Base-by-base conservation (phyloP, 441 rosid genomes). In the Populus hybrid region DNA sequence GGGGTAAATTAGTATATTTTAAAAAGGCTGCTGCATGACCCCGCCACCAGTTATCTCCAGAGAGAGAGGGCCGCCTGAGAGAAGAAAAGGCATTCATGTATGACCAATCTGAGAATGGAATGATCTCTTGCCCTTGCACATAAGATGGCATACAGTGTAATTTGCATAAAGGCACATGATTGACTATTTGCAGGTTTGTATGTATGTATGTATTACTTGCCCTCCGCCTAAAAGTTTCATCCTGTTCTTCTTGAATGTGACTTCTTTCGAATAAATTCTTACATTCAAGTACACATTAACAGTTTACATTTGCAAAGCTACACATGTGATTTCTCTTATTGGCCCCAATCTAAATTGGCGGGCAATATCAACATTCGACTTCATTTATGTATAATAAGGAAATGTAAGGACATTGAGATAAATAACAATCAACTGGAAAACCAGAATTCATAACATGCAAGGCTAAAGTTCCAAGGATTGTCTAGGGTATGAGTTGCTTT, bases 11-110 rank as follows among this genome's bases (percentile, higher is more conserved):
- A 57, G 85, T 83, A 74, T 87, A 87, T 79, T 92, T 95, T 71
- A 93, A 81, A 86, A 89, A 95, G 72, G 98, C 98, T 79, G 98
- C 91, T 68, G 98, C 98, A 84, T 95, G 97, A 80, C 98, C 98
- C 74, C 97, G 85, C 97, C 97, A 92, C 94, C 98, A 95, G 67
- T 95, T 95, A 83, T 95, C 98, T 67, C 98, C 98, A 69, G 86
- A 87, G 78, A 95, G 93, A 73, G 78, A 50, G 11, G 98, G 98
- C 78, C 93, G 81, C 84, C 98, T 94, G 80, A 38, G 50, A 74
- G 79, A 69, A 65, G 79, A 75, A 75, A 23, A 75, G 74, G 76
- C 9, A 77, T 80, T 18, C 3, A 12, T 79, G 24, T 78, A 64
- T 65, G 23, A 75, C 75, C 69, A 73, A 61, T 63, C 42, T 16